Evolutionary conservation across 2,329 filamentous ascomycete genomes (phyloP).

Genomic region (Cercospora sp.): DNA sequence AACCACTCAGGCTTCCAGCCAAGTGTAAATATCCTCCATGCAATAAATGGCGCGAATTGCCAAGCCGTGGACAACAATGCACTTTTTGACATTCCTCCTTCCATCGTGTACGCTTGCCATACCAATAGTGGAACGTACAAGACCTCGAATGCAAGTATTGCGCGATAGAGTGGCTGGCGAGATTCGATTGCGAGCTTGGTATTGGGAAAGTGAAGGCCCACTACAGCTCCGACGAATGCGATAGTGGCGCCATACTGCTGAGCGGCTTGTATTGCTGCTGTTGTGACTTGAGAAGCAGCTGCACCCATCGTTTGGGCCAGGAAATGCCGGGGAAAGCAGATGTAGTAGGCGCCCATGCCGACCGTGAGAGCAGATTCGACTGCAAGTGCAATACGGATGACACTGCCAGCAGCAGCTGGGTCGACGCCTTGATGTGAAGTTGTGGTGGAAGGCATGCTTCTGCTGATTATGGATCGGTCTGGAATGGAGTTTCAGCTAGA

Average conservation of each 20-base stretch:
- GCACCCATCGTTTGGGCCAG: not conserved
- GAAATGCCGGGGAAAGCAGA: not conserved
- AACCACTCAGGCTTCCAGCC: not conserved
- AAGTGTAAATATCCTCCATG: not conserved
- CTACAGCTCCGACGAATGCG: not conserved
- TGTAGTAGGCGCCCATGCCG: not conserved
- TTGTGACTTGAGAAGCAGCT: not conserved
- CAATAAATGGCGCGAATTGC: not conserved
- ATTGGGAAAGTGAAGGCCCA: not conserved
- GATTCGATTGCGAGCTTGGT: not conserved
- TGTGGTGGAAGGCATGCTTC: not conserved
- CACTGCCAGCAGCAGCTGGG: not conserved
- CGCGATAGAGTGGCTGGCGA: not conserved
- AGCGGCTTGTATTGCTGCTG: not conserved
- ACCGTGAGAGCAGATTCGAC: not conserved
- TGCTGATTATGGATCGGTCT: not conserved
- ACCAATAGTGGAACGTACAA: not conserved
- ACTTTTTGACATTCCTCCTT: not conserved
- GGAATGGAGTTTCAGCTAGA: not conserved
- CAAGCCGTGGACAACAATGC: not conserved
- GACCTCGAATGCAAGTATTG: not conserved
- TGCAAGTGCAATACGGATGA: not conserved
- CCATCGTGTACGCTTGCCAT: not conserved
- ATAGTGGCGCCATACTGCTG: not conserved
- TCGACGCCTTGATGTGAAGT: not conserved